Percentiles rank a stretch among this genome's conserved stretches.
Conservation (phyloP, 495 filamentous ascomycete genomes). For the Penicillium ucsense region DNA sequence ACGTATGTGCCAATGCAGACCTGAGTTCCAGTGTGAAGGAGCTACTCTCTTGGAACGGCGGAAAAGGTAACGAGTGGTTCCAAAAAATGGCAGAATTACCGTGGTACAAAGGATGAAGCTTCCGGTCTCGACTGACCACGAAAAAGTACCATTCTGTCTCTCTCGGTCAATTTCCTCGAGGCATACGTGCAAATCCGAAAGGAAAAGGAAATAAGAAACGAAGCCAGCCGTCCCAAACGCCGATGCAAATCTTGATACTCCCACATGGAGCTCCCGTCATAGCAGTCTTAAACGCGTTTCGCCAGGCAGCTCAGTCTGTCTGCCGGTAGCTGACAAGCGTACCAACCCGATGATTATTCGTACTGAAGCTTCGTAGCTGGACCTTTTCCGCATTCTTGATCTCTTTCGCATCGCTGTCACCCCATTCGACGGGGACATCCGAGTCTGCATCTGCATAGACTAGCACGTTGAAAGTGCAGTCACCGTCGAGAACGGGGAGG, state of each 20-base stretch:
- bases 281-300: neutral
- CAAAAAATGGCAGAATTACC: constrained; percentile 24
- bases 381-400: constrained; percentile 94
- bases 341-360: constrained; percentile 83
- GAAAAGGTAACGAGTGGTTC: constrained; percentile 29
- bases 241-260: constrained; percentile 16
- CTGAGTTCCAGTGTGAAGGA: constrained; percentile 23
- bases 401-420: constrained; percentile 96
- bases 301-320: constrained; percentile 22
- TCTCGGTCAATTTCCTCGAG: no score
- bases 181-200: no score
- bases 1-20: constrained; percentile 15
- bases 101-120: constrained; percentile 21
- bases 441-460: constrained; percentile 96
- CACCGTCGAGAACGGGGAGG: constrained; percentile 79
- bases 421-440: constrained; percentile 97
- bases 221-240: constrained; percentile 19
- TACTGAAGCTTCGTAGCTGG: constrained; percentile 90
- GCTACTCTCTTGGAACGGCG: constrained; percentile 31
- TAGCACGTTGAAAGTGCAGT: constrained; percentile 97
- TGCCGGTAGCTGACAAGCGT: constrained; percentile 85
- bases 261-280: constrained; percentile 5
- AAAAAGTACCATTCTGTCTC: neutral
- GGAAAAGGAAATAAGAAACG: neutral
- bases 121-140: no score